Conservation (phyloP, 768 basidiomycete species). For the Termitomyces sp. region DNA sequence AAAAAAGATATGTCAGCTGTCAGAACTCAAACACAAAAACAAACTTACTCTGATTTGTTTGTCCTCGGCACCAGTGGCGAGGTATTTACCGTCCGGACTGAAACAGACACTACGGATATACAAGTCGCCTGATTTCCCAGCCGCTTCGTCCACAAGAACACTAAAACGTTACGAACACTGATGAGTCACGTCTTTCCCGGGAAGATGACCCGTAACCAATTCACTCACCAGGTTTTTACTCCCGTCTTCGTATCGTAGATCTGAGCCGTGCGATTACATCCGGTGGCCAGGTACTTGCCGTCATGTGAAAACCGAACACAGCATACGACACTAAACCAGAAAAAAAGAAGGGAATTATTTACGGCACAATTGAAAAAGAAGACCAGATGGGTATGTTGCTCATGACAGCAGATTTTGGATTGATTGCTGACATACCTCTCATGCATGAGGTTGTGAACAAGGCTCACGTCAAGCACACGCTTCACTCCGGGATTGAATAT, state of each 20-base stretch:
- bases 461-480: slow-evolving; percentile 67
- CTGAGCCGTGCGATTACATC: slow-evolving; percentile 93
- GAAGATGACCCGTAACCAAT: background rate
- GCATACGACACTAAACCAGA: slow-evolving; percentile 50
- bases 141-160: slow-evolving; percentile 72
- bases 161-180: slow-evolving; percentile 26
- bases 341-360: background rate
- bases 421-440: slow-evolving; percentile 55
- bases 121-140: slow-evolving; percentile 69
- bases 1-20: slow-evolving; percentile 15
- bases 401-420: background rate
- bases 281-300: slow-evolving; percentile 89
- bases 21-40: background rate
- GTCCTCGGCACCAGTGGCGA: slow-evolving; percentile 93
- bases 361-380: background rate
- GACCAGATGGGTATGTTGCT: background rate
- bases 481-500: slow-evolving; percentile 81
- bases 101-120: slow-evolving; percentile 93
- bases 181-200: slow-evolving; percentile 6
- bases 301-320: slow-evolving; percentile 94
- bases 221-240: slow-evolving; percentile 68
- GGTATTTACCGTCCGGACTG: slow-evolving; percentile 80
- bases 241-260: slow-evolving; percentile 94
- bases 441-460: slow-evolving; percentile 86
- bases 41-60: slow-evolving; percentile 75